phyloP scores from a whole-genome alignment of 1,284 basidiomycete genomes.

The Polyporus tsugae region DNA sequence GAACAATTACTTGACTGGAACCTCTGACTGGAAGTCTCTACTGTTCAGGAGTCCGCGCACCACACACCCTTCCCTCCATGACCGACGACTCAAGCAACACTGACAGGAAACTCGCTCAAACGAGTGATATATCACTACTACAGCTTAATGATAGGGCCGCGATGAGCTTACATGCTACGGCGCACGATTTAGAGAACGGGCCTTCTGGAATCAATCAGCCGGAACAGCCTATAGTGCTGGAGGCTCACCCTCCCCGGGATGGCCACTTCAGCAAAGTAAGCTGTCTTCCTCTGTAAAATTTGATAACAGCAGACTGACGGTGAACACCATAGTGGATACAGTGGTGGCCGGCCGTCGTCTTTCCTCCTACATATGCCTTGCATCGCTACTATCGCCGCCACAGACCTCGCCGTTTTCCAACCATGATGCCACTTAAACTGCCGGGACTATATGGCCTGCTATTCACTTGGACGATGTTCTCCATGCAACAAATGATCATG shows the following conservation, averaged over 20 bases:
- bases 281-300: background rate
- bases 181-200: no score
- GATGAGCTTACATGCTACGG: no score
- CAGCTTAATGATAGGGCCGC: no score
- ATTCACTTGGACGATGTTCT: background rate
- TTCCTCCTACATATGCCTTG: constrained; percentile 6
- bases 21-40: no score
- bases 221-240: background rate
- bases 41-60: no score
- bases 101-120: no score
- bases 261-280: background rate
- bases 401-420: constrained; percentile 3
- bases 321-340: background rate
- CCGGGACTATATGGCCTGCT: constrained; percentile 5
- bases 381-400: constrained; percentile 15
- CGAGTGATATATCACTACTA: no score
- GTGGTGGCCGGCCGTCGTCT: constrained; percentile 1
- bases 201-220: background rate
- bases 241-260: background rate
- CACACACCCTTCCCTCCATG: no score
- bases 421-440: constrained; percentile 7
- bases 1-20: no score
- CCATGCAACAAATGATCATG: background rate
- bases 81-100: no score
- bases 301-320: background rate